Percentiles rank a stretch among this genome's conserved stretches.
phyloP scores from a whole-genome alignment of 257 asterid genomes.

The Solanum stenotomum region DNA sequence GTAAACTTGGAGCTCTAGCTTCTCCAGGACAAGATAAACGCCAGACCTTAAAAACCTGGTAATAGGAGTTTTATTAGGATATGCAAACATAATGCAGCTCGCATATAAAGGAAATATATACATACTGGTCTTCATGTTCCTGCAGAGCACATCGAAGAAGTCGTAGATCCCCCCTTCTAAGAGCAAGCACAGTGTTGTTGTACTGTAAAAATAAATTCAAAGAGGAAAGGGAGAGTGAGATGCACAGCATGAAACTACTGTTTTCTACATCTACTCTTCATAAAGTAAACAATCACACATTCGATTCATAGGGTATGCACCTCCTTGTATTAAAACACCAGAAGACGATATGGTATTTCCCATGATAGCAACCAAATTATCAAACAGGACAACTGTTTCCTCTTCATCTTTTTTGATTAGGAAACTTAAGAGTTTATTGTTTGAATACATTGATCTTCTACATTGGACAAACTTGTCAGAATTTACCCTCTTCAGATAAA shows the following conservation, averaged over 20 bases:
- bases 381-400: neutral
- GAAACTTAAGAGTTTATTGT: neutral
- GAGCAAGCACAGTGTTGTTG: constrained; percentile 67
- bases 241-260: neutral
- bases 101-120: constrained; percentile 1
- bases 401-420: neutral
- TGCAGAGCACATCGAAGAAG: constrained; percentile 78
- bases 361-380: neutral
- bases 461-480: neutral
- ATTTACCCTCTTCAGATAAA: neutral
- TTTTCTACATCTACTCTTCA: neutral
- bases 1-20: constrained; percentile 96
- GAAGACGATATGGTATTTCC: neutral
- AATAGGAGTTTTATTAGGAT: neutral
- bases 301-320: neutral
- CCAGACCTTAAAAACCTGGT: constrained; percentile 90
- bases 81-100: neutral
- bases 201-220: constrained; percentile 38
- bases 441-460: neutral
- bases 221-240: neutral
- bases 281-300: neutral
- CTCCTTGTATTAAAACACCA: neutral
- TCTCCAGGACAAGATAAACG: constrained; percentile 86
- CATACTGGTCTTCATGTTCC: constrained; percentile 84
- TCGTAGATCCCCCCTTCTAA: constrained; percentile 89